These are phyloP conservation scores for Celoporthe dispersa DNA, from an alignment of 2,329 filamentous ascomycete species.

Conservation along the genomic window DNA sequence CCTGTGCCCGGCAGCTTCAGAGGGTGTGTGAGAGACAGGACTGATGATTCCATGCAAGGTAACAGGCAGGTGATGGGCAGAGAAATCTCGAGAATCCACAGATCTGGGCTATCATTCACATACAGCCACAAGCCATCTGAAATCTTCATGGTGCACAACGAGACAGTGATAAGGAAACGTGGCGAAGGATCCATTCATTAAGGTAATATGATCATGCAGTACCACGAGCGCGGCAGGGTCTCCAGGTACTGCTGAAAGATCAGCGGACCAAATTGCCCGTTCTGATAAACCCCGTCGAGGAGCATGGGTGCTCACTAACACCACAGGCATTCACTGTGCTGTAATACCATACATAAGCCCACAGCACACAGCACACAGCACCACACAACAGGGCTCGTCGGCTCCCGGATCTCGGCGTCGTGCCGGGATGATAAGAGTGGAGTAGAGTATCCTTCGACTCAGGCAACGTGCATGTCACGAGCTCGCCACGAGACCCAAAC, in stretches of 20 bases:
- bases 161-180: background rate
- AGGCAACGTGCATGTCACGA: conserved; percentile 1
- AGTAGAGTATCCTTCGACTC: background rate
- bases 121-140: background rate
- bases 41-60: background rate
- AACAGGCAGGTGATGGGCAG: background rate
- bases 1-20: background rate
- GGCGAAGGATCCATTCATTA: background rate
- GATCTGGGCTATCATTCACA: background rate
- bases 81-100: background rate
- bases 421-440: conserved; percentile 6
- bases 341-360: too few relatives aligned
- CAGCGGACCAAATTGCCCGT: background rate
- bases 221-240: background rate
- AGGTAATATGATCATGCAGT: background rate
- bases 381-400: background rate
- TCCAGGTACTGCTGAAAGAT: background rate
- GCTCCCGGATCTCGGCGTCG: background rate
- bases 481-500: background rate
- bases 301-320: background rate
- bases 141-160: background rate
- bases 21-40: background rate
- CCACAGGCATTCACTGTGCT: background rate
- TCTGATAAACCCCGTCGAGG: background rate
- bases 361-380: background rate